Percentiles rank a stretch among this genome's conserved stretches.
Evolutionary conservation across 352 stramenopile genomes (phyloP).

Genomic region (Globisporangium iwayamae): DNA sequence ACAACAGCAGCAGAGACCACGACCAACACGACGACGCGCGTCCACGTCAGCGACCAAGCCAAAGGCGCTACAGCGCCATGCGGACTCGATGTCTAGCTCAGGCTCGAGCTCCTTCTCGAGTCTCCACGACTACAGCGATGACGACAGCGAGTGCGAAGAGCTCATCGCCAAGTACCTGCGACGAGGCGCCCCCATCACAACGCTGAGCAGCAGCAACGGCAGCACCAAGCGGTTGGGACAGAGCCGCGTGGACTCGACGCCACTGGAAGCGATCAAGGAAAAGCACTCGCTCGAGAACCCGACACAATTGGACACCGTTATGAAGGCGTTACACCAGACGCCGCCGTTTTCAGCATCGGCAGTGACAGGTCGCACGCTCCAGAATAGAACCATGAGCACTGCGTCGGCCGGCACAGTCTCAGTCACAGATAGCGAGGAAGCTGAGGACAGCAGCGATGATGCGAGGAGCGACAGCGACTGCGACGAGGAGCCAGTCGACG

Average conservation of each 20-base stretch:
- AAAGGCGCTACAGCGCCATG: neutral
- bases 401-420: slow-evolving; percentile 30
- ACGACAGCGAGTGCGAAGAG: slow-evolving; percentile 13
- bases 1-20: slow-evolving; percentile 1
- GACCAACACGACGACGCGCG: slow-evolving; percentile 5
- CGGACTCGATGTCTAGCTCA: slow-evolving; percentile 4
- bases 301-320: neutral
- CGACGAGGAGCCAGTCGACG: slow-evolving; percentile 24
- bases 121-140: slow-evolving; percentile 14
- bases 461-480: slow-evolving; percentile 16
- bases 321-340: neutral
- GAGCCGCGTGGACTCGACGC: neutral
- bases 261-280: slow-evolving; percentile 15
- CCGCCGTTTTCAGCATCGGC: neutral
- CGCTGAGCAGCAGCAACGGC: neutral
- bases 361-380: neutral
- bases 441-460: slow-evolving; percentile 13
- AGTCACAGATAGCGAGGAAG: slow-evolving; percentile 27
- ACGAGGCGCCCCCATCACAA: slow-evolving; percentile 8
- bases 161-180: slow-evolving; percentile 20
- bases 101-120: slow-evolving; percentile 15
- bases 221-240: neutral
- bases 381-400: slow-evolving; percentile 29
- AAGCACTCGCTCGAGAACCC: slow-evolving; percentile 9
- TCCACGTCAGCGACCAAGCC: slow-evolving; percentile 10